Conservation (phyloP, 164 flowering plant species). For the Chimonanthus salicifolius region DNA sequence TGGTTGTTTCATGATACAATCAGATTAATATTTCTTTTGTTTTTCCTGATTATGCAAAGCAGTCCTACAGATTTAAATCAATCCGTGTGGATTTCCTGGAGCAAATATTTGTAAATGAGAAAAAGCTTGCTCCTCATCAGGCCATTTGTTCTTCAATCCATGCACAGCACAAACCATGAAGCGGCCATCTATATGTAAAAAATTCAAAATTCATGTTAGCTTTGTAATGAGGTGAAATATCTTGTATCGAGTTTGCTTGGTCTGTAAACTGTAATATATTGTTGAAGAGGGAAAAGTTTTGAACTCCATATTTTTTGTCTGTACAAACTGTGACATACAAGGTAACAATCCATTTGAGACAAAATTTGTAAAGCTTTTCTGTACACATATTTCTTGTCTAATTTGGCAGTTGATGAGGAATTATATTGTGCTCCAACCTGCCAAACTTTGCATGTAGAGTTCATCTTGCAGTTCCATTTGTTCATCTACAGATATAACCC, state of each 20-base stretch:
- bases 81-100: constrained; percentile 74
- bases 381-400: background rate
- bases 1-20: background rate
- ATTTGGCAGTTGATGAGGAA: background rate
- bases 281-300: background rate
- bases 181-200: background rate
- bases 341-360: background rate
- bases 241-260: background rate
- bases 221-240: background rate
- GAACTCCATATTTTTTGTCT: background rate
- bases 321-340: background rate
- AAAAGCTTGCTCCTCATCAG: constrained; percentile 36
- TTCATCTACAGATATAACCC: too few species aligned
- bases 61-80: constrained; percentile 67
- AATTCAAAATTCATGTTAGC: background rate
- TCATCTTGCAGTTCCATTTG: background rate
- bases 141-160: constrained; percentile 43
- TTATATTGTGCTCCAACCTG: background rate
- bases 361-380: background rate
- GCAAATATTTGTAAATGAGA: constrained; percentile 77
- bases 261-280: constrained; percentile 11
- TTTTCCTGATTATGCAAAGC: constrained; percentile 12
- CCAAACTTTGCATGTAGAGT: background rate
- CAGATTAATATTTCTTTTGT: background rate
- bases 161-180: constrained; percentile 69